A percentile compares a stretch with the other conserved stretches of the same genome.
phyloP scores from a whole-genome alignment of 1,284 basidiomycete genomes.

The Cerioporus squamosus region DNA sequence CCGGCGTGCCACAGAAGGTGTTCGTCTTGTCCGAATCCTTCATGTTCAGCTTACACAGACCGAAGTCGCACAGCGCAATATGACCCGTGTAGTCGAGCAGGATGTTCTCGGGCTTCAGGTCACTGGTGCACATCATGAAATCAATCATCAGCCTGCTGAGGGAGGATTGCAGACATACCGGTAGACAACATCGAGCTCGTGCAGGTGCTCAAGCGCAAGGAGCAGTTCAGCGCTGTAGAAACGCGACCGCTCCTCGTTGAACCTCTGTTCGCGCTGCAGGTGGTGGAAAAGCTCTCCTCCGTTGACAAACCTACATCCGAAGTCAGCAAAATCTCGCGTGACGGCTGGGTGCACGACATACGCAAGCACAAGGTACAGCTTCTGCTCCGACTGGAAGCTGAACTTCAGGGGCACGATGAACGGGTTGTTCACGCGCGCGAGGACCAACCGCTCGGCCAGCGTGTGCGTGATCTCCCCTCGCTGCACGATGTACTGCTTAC shows the following conservation, averaged over 20 bases:
- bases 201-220: slow-evolving; percentile 93
- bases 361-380: slow-evolving; percentile 96
- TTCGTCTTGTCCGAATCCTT: slow-evolving; percentile 96
- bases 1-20: slow-evolving; percentile 98
- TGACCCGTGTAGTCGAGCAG: slow-evolving; percentile 97
- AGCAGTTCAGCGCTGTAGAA: slow-evolving; percentile 98
- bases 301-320: slow-evolving; percentile 82
- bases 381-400: slow-evolving; percentile 97
- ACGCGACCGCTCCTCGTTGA: slow-evolving; percentile 92
- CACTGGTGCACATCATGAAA: slow-evolving; percentile 45
- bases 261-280: slow-evolving; percentile 93
- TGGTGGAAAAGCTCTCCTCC: slow-evolving; percentile 99
- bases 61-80: slow-evolving; percentile 98
- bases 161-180: slow-evolving; percentile 51
- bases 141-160: neutral
- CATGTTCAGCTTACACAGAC: slow-evolving; percentile 99
- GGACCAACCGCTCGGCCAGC: slow-evolving; percentile 92
- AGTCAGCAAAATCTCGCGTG: neutral
- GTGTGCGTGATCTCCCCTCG: slow-evolving; percentile 98
- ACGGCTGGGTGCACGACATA: slow-evolving; percentile 49
- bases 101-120: slow-evolving; percentile 98
- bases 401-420: slow-evolving; percentile 99
- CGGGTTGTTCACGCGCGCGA: slow-evolving; percentile 94
- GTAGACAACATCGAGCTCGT: slow-evolving; percentile 97
- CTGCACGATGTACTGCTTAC: slow-evolving; percentile 94